These are phyloP conservation scores for Rhizopogon sp. DNA, from an alignment of 768 basidiomycete species.

Conservation along the genomic window DNA sequence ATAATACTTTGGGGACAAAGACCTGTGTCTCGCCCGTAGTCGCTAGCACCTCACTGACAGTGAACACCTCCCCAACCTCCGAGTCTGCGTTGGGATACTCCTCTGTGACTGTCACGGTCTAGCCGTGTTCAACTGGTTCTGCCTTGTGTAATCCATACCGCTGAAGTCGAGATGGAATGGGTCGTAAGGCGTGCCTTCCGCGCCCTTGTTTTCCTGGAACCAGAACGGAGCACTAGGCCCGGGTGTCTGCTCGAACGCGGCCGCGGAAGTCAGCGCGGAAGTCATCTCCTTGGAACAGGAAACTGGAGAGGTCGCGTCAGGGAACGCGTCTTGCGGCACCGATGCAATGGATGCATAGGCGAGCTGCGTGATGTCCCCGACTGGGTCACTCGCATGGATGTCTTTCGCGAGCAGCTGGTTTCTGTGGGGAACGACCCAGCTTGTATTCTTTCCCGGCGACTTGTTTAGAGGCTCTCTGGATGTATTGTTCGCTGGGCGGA, in stretches of 20 bases:
- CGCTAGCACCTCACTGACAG: too few relatives aligned
- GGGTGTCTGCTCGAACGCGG: background rate
- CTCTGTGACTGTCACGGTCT: background rate
- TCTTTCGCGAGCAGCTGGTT: background rate
- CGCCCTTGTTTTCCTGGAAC: background rate
- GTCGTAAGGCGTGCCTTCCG: constrained; percentile 11
- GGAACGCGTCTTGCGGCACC: constrained; percentile 18
- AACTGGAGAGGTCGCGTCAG: constrained; percentile 13
- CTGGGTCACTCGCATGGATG: constrained; percentile 13
- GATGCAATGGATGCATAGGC: constrained; percentile 2
- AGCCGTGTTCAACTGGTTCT: background rate
- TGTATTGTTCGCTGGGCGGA: background rate
- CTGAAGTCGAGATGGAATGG: constrained; percentile 16
- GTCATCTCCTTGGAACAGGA: background rate
- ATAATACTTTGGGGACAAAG: too few relatives aligned
- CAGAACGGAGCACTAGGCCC: background rate
- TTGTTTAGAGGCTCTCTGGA: constrained; percentile 1
- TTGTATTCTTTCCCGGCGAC: background rate
- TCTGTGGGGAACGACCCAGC: background rate
- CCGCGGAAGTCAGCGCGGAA: background rate
- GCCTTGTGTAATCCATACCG: background rate
- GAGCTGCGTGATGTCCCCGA: constrained; percentile 9
- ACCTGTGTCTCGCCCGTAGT: too few relatives aligned
- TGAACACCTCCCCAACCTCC: too few relatives aligned
- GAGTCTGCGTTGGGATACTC: background rate